Percentiles rank a stretch among this genome's conserved stretches.
Conservation (phyloP, 768 basidiomycete genomes). For the Chalciporus piperatus region DNA sequence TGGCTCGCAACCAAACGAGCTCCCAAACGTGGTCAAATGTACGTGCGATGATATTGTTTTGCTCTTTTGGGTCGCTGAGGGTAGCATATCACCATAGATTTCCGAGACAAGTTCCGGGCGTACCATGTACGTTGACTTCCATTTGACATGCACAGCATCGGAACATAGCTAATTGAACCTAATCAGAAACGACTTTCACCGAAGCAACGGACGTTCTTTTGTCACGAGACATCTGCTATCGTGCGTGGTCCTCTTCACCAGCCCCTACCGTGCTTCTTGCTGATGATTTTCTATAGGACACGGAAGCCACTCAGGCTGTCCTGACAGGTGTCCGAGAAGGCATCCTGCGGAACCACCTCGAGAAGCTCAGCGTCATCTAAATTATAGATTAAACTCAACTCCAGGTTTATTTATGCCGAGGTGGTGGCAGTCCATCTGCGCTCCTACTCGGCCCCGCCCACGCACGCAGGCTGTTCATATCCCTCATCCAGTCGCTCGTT, state of each 20-base stretch:
- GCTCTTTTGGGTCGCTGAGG: background rate
- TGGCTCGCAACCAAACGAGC: slow-evolving; percentile 55
- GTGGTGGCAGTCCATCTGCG: background rate
- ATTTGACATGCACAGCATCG: too few species aligned
- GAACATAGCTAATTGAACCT: background rate
- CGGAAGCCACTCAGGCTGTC: slow-evolving; percentile 36
- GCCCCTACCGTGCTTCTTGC: background rate
- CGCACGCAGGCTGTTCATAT: too few species aligned
- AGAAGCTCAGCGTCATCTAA: slow-evolving; percentile 29
- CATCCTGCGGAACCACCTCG: slow-evolving; percentile 33
- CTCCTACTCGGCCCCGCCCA: too few species aligned
- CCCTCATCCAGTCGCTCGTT: too few species aligned
- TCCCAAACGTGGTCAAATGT: slow-evolving; percentile 62
- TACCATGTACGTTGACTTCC: slow-evolving; percentile 49
- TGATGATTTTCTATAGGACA: slow-evolving; percentile 30
- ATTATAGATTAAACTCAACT: background rate
- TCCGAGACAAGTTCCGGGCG: slow-evolving; percentile 63
- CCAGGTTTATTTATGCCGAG: background rate
- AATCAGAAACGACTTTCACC: slow-evolving; percentile 56
- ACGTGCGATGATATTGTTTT: slow-evolving; percentile 19
- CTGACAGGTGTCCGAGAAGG: slow-evolving; percentile 43
- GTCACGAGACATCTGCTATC: slow-evolving; percentile 69
- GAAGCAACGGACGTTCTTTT: slow-evolving; percentile 56
- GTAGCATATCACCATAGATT: slow-evolving; percentile 40
- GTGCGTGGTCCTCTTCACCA: slow-evolving; percentile 37